Percentiles rank a stretch among this genome's conserved stretches.
Conservation (phyloP, 1,284 basidiomycete species). For the Cryptococcus sp. region DNA sequence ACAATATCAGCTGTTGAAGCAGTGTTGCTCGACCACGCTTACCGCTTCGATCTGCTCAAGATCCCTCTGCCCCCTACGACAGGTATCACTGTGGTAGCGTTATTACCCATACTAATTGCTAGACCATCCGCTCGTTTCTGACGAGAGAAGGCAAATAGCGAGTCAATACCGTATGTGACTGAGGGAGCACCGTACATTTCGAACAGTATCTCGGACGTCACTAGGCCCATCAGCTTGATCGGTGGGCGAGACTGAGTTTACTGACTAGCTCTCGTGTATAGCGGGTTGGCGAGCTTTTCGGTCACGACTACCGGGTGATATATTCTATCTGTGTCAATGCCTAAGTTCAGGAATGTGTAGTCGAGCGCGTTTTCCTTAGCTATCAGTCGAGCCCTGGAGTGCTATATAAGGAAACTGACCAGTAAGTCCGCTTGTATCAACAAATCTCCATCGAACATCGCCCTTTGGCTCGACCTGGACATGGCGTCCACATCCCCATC, state of each 20-base stretch:
- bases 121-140: conserved; percentile 60
- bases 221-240: conserved; percentile 46
- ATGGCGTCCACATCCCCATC: conserved; percentile 78
- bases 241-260: conserved; percentile 16
- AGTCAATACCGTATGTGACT: conserved; percentile 84
- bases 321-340: conserved; percentile 71
- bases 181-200: conserved; percentile 87
- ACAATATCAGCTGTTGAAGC: conserved; percentile 3
- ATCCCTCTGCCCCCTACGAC: conserved; percentile 73
- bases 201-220: conserved; percentile 95
- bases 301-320: conserved; percentile 92
- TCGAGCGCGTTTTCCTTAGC: conserved; percentile 87
- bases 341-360: conserved; percentile 82
- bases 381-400: too few relatives aligned
- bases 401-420: conserved; percentile 59
- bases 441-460: conserved; percentile 86
- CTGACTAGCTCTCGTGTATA: conserved; percentile 81
- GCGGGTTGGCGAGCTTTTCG: conserved; percentile 81
- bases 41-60: conserved; percentile 80
- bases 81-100: conserved; percentile 76
- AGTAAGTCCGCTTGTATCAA: conserved; percentile 83
- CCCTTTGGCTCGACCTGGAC: conserved; percentile 68
- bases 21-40: too few relatives aligned
- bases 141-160: conserved; percentile 79
- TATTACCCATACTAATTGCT: conserved; percentile 55